phyloP scores from a whole-genome alignment of 2,329 filamentous ascomycete genomes.

The Cercospora zeina region DNA sequence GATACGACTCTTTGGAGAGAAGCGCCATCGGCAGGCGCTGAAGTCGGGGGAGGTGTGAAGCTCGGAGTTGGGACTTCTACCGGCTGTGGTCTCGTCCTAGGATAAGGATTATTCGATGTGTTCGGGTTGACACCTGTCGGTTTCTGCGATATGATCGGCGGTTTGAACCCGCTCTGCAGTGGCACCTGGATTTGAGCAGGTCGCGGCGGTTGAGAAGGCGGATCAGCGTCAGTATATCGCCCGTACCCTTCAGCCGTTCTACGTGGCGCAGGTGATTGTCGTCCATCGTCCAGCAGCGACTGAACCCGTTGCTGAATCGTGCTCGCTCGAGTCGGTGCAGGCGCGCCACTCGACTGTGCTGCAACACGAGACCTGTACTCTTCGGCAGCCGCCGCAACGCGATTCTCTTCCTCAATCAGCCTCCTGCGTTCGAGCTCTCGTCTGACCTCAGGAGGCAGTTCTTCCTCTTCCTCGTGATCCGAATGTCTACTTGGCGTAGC shows the following conservation, averaged over 20 bases:
- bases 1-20: slow-evolving; percentile 36
- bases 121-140: slow-evolving; percentile 21
- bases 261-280: slow-evolving; percentile 54
- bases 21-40: slow-evolving; percentile 16
- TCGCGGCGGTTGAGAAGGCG: slow-evolving; percentile 5
- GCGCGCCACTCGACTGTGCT: slow-evolving; percentile 56
- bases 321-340: slow-evolving; percentile 64
- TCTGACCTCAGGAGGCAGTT: slow-evolving; percentile 81
- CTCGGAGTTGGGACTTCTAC: slow-evolving; percentile 16
- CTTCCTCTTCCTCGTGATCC: slow-evolving; percentile 63
- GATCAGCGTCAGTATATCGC: slow-evolving; percentile 65
- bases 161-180: slow-evolving; percentile 20
- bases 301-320: slow-evolving; percentile 91
- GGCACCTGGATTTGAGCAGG: slow-evolving; percentile 22
- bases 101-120: slow-evolving; percentile 31
- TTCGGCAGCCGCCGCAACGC: slow-evolving; percentile 83
- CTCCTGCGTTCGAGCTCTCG: slow-evolving; percentile 82
- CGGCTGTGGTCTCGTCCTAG: slow-evolving; percentile 29
- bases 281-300: slow-evolving; percentile 76
- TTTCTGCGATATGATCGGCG: slow-evolving; percentile 34
- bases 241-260: slow-evolving; percentile 88
- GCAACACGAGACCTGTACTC: slow-evolving; percentile 80
- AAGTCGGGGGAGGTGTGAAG: slow-evolving; percentile 9
- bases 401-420: slow-evolving; percentile 81
- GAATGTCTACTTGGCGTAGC: slow-evolving; percentile 63